phyloP scores from a whole-genome alignment of 148 eudicot species.

The Chenopodium suecicum region DNA sequence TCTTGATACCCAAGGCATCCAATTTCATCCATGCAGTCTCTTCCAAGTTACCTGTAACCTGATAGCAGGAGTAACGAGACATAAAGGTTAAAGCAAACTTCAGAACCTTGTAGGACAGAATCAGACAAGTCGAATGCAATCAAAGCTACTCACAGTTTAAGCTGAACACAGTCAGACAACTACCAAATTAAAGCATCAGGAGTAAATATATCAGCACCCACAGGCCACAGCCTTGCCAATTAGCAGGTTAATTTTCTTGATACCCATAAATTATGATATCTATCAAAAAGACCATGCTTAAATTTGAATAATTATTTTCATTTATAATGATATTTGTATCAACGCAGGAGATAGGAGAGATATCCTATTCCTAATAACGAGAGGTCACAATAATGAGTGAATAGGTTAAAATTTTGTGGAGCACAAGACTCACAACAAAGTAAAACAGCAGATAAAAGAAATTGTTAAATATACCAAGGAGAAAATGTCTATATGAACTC shows the following conservation, averaged over 20 bases:
- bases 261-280: not conserved
- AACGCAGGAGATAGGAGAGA: not conserved
- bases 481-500: not conserved
- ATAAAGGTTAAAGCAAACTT: not conserved
- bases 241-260: not conserved
- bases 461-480: not conserved
- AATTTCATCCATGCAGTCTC: slow-evolving; percentile 26
- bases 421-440: not conserved
- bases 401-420: not conserved
- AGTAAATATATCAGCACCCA: not conserved
- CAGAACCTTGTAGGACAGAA: not conserved
- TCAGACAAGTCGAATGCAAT: not conserved
- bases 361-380: not conserved
- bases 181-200: not conserved
- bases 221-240: not conserved
- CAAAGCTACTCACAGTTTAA: not conserved
- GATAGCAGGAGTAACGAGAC: not conserved
- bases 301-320: not conserved
- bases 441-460: not conserved
- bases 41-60: slow-evolving; percentile 28
- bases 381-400: not conserved
- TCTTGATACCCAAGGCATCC: slow-evolving; percentile 29
- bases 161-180: not conserved
- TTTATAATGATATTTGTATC: not conserved
- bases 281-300: not conserved